A percentile compares a stretch with the other conserved stretches of the same genome.
These are phyloP conservation scores for Cryptococcus sp. DNA, from an alignment of 1,284 basidiomycete genomes.

Conservation along the genomic window DNA sequence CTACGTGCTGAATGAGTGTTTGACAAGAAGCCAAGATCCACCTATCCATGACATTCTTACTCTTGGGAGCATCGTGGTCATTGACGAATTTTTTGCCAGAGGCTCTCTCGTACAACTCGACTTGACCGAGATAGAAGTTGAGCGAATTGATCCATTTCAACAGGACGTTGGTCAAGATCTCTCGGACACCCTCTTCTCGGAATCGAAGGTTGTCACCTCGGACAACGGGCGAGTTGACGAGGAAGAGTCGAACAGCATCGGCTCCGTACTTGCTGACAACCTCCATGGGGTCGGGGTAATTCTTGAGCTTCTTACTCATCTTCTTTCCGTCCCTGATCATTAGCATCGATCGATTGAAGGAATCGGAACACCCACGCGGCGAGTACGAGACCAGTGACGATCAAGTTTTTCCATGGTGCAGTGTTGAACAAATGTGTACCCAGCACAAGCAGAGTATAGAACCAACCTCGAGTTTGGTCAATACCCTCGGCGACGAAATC, in stretches of 20 bases:
- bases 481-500: slow-evolving; percentile 98
- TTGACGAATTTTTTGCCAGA: slow-evolving; percentile 78
- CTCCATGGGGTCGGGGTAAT: slow-evolving; percentile 95
- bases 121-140: slow-evolving; percentile 99
- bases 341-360: slow-evolving; percentile 1
- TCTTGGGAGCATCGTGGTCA: slow-evolving; percentile 76
- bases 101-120: slow-evolving; percentile 78
- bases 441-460: slow-evolving; percentile 95
- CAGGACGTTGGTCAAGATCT: slow-evolving; percentile 90
- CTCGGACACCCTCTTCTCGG: slow-evolving; percentile 96
- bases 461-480: slow-evolving; percentile 96
- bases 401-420: slow-evolving; percentile 98
- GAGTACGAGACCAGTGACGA: slow-evolving; percentile 91
- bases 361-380: slow-evolving; percentile 63
- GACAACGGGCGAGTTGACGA: slow-evolving; percentile 98
- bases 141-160: slow-evolving; percentile 99
- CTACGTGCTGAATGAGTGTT: slow-evolving; percentile 86
- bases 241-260: slow-evolving; percentile 94
- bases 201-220: slow-evolving; percentile 97
- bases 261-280: slow-evolving; percentile 92
- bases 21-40: slow-evolving; percentile 98
- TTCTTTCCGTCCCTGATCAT: slow-evolving; percentile 85
- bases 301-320: slow-evolving; percentile 98
- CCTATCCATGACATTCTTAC: slow-evolving; percentile 94
- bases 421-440: slow-evolving; percentile 89